phyloP scores from a whole-genome alignment of 208 protist species.

The Trypanosoma avium region DNA sequence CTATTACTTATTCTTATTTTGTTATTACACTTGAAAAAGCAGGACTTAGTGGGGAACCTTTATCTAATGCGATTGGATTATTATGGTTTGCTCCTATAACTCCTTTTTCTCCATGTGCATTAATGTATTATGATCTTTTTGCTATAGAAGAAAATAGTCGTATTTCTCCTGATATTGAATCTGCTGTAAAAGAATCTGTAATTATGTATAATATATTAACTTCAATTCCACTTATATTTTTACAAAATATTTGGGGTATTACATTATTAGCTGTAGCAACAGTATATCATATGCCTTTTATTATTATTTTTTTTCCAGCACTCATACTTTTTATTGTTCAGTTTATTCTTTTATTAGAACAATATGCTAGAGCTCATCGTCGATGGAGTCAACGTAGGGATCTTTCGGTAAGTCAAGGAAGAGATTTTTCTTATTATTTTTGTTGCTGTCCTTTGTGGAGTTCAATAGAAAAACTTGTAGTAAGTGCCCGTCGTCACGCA shows the following conservation, averaged over 20 bases:
- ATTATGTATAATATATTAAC: slow-evolving; percentile 50
- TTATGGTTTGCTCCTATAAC: slow-evolving; percentile 62
- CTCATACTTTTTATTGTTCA: slow-evolving; percentile 44
- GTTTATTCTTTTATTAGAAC: slow-evolving; percentile 29
- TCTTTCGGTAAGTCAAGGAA: background rate
- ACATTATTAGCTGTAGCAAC: slow-evolving; percentile 51
- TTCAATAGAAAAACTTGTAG: slow-evolving; percentile 8
- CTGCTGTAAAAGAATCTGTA: slow-evolving; percentile 34
- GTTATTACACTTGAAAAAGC: slow-evolving; percentile 32
- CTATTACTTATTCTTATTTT: slow-evolving; percentile 49
- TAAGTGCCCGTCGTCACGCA: background rate
- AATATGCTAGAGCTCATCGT: slow-evolving; percentile 39
- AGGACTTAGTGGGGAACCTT: slow-evolving; percentile 16
- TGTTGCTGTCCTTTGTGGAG: slow-evolving; percentile 30
- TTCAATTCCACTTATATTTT: slow-evolving; percentile 50
- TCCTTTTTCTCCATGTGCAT: slow-evolving; percentile 52
- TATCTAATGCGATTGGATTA: slow-evolving; percentile 33
- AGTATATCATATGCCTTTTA: slow-evolving; percentile 58
- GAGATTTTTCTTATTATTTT: slow-evolving; percentile 13
- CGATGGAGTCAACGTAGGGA: slow-evolving; percentile 32
- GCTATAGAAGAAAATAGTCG: slow-evolving; percentile 14
- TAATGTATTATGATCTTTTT: slow-evolving; percentile 63
- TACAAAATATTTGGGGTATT: slow-evolving; percentile 55
- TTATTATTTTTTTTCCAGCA: slow-evolving; percentile 46
- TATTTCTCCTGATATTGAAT: background rate